A percentile compares a stretch with the other conserved stretches of the same genome.
phyloP scores from a whole-genome alignment of 108 stramenopile species.

The Cyclostephanos tholiformis region DNA sequence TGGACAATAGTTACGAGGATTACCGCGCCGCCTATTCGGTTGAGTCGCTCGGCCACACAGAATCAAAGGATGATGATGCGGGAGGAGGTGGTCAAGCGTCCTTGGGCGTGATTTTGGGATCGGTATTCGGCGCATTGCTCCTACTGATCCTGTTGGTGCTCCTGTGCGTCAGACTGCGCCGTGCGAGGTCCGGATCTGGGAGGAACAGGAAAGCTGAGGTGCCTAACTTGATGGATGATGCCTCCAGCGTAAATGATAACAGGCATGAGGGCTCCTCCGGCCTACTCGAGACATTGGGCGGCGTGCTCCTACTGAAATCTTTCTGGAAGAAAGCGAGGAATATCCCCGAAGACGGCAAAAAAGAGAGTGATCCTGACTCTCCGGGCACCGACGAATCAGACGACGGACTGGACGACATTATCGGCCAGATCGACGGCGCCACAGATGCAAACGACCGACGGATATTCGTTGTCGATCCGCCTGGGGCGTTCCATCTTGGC shows the following conservation, averaged over 20 bases:
- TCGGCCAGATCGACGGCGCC: conserved; percentile 34
- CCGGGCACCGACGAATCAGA: conserved; percentile 24
- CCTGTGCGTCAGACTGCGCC: not conserved
- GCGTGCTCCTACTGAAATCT: not conserved
- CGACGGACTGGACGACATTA: conserved; percentile 32
- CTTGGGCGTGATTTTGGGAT: not conserved
- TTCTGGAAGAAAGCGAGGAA: not conserved
- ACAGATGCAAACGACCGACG: conserved; percentile 9
- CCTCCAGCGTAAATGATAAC: not conserved
- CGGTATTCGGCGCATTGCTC: not conserved
- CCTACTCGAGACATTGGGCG: not conserved
- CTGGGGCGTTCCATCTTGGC: conserved; percentile 44
- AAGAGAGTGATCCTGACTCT: conserved; percentile 9
- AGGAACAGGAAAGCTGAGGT: not conserved
- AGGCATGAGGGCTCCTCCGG: not conserved
- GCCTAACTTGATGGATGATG: conserved; percentile 13
- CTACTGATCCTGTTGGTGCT: not conserved
- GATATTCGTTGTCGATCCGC: conserved; percentile 23
- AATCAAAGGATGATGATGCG: too few species aligned
- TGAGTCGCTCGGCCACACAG: not conserved
- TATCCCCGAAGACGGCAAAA: not conserved
- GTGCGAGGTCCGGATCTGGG: not conserved
- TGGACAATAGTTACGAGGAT: conserved; percentile 31
- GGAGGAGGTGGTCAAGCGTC: not conserved
- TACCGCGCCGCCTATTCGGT: conserved; percentile 4